Base-by-base conservation (phyloP, 331 rosid genomes). In the Malus hybrid region DNA sequence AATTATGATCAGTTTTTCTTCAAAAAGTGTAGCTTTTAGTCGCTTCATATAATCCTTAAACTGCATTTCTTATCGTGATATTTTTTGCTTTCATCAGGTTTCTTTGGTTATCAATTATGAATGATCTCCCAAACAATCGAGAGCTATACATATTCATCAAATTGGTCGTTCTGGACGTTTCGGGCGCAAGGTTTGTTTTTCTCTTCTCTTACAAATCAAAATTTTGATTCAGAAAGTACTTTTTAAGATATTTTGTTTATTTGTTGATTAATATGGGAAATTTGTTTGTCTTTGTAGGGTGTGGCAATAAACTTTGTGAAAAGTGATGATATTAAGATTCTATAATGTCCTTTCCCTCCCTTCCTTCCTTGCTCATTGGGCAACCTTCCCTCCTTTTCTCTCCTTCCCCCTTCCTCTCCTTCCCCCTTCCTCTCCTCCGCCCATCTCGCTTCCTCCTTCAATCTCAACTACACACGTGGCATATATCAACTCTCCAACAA, bases 121-220 rank as follows among this genome's bases (percentile, higher is more conserved):
- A 94, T 76, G 97, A 94, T 82, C 97, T 94, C 74, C 99, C 99
- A 33, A 94, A 94, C 84, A 94, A 94, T 80, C 96, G 99, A 70
- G 99, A 94, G 78, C 91, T 94, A 63, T 94, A 94, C 85, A 24
- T 24, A 94, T 94, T 76, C 99, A 94, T 83, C 90, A 96, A 27
- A 94, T 94, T 76, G 97, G 97, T 60, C 96, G 96, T 8, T 94
- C 99, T 82, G 98, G 98, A 73, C 99, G 97, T 63, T 91, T 94
- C 85, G 97, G 99, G 33, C 93, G 97, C 79, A 94, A 94, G 99
- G 99, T 94, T 88, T 66, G 63, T 60, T 27, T 70, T 52, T 52
- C 59, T 52, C 20, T 2, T 52, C 3, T 18, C 22, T 14, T 18
- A 6, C 6, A 2, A 52, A 52, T 6, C 10, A 16, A 52, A 52